Evolutionary conservation across 2,329 filamentous ascomycete genomes (phyloP), one percentile per base, ranked within the genome.

Genomic region (Sporothrix globosa): DNA sequence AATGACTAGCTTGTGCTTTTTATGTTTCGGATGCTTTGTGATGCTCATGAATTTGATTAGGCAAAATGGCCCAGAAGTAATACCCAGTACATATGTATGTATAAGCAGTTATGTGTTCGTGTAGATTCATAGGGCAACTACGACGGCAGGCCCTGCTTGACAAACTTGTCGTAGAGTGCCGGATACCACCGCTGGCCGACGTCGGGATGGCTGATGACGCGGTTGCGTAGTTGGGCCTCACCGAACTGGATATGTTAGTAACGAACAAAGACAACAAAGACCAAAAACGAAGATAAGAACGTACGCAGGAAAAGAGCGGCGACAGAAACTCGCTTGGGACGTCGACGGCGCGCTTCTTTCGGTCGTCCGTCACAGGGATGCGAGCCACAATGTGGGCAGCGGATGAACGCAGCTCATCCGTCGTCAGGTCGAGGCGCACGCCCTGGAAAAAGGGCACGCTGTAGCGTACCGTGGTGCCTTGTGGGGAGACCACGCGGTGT

Each of bases 401-500:
- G 27, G 69, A 71, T 6, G 39, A 17, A 10, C 24, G 39, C n/a
- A 73, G 71, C 58, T 73, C 60, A 0, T 39, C 54, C 24, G 67
- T 73, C 17, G 71, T 73, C 24, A 87, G 75, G 72, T 80, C 76
- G 0, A 83, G 75, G 27, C 83, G 77, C 0, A 86, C 83, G 1
- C 84, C 85, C 74, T 86, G 84, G 71, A 84, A 82, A 71, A 83
- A 83, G 0, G 83, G 79, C n/a, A 84, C 77, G 70, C 81, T 83
- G 74, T 79, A 83, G 56, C 71, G 71, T 5, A 67, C 56, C 21
- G 63, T 63, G 4, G 63, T 69, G 7, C 61, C 61, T 14, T 30
- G 21, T 2, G 71, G 71, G 5, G 71, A 65, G 21, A 83, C 72
- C 58, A 84, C 82, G 63, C 82, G 77, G 68, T 84, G 80, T 0